phyloP scores from a whole-genome alignment of 2,329 filamentous ascomycete species.

The Talaromyces albobiverticillius region DNA sequence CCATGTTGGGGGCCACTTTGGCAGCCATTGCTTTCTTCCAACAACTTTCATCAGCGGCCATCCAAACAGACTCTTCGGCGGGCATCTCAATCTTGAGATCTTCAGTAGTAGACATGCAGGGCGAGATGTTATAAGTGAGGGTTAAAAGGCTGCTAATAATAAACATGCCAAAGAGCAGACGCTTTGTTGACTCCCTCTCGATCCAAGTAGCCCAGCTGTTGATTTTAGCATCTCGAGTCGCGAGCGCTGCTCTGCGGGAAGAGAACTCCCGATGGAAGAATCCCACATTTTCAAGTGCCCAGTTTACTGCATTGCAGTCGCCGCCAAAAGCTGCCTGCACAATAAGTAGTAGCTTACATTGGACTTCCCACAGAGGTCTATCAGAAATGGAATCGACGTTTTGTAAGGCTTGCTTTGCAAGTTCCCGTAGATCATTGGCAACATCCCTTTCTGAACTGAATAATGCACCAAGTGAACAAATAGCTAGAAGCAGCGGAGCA shows the following conservation, averaged over 20 bases:
- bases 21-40: conserved; percentile 22
- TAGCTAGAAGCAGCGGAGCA: conserved; percentile 30
- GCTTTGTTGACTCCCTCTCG: conserved; percentile 27
- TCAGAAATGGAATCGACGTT: neutral
- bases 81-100: conserved; percentile 34
- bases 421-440: conserved; percentile 20
- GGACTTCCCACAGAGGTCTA: conserved; percentile 28
- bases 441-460: conserved; percentile 28
- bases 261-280: conserved; percentile 16
- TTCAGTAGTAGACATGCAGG: conserved; percentile 30
- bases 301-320: conserved; percentile 20
- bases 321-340: conserved; percentile 30
- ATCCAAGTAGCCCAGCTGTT: conserved; percentile 29
- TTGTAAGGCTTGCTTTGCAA: conserved; percentile 14
- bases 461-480: conserved; percentile 35
- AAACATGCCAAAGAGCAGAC: conserved; percentile 31
- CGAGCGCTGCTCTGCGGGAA: conserved; percentile 10
- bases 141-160: conserved; percentile 31
- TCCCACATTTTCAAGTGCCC: conserved; percentile 19
- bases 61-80: conserved; percentile 31
- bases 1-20: conserved; percentile 10
- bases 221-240: neutral
- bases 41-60: conserved; percentile 24
- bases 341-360: conserved; percentile 27
- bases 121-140: conserved; percentile 30